These are phyloP conservation scores for Nakazawaea holstii DNA, from an alignment of 805 yeast species.

Conservation along the genomic window DNA sequence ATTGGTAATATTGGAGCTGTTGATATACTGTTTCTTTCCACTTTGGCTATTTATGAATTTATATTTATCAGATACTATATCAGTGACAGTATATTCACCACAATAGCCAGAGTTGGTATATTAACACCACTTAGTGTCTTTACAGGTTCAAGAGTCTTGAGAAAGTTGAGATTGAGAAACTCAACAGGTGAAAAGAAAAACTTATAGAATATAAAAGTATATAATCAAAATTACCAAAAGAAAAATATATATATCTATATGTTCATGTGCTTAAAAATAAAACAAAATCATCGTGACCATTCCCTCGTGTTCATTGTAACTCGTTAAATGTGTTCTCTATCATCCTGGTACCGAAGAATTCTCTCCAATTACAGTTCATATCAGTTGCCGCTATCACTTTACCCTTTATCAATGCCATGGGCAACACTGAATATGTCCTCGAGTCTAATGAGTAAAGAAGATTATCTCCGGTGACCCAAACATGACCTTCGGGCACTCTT, in stretches of 20 bases:
- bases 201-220: constrained; percentile 23
- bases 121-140: constrained; percentile 50
- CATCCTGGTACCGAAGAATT: constrained; percentile 48
- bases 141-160: constrained; percentile 63
- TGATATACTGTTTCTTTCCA: constrained; percentile 38
- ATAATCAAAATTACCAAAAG: too few species aligned
- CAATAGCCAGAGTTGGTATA: constrained; percentile 41
- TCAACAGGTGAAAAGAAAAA: constrained; percentile 19
- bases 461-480: constrained; percentile 97
- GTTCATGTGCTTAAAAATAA: constrained; percentile 3
- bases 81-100: constrained; percentile 54
- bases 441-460: constrained; percentile 84
- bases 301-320: constrained; percentile 20
- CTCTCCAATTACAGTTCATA: constrained; percentile 37
- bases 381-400: constrained; percentile 72
- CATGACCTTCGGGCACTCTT: constrained; percentile 87
- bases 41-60: constrained; percentile 46
- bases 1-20: constrained; percentile 27
- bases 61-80: constrained; percentile 54
- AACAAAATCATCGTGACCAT: background rate
- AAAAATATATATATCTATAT: too few species aligned
- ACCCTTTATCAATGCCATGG: constrained; percentile 84
- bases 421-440: constrained; percentile 82
- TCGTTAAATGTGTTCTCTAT: constrained; percentile 45
- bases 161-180: constrained; percentile 24